phyloP scores from a whole-genome alignment of 2,329 filamentous ascomycete genomes.

The Alternaria viburni region DNA sequence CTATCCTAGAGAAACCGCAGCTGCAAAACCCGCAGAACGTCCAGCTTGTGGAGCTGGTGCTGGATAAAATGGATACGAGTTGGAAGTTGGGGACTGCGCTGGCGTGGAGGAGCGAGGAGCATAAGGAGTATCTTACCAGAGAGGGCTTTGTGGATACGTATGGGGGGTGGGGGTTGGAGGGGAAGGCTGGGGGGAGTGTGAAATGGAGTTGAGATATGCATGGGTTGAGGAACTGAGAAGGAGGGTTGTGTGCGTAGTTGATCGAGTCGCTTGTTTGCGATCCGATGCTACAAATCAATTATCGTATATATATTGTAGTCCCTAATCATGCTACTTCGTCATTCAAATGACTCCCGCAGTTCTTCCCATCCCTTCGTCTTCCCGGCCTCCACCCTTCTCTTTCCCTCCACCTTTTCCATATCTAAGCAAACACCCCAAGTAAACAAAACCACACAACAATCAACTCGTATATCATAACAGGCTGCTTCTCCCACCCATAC shows the following conservation, averaged over 20 bases:
- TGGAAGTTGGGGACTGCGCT: constrained; percentile 49
- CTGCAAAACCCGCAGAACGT: constrained; percentile 40
- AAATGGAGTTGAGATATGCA: constrained; percentile 27
- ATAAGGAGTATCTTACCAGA: constrained; percentile 45
- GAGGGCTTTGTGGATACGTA: constrained; percentile 50
- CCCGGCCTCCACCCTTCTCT: no score
- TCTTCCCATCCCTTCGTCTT: no score
- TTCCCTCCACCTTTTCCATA: background rate
- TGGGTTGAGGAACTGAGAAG: no score
- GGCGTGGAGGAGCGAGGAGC: constrained; percentile 43
- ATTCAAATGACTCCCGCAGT: no score
- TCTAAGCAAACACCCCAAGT: constrained; percentile 1
- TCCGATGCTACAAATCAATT: background rate
- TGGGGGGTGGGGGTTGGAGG: constrained; percentile 40
- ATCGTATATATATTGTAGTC: background rate
- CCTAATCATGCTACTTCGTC: background rate
- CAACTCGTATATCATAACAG: constrained; percentile 3
- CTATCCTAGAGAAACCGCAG: constrained; percentile 38
- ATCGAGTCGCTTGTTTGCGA: background rate
- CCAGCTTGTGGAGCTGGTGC: constrained; percentile 52
- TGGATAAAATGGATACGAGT: constrained; percentile 40
- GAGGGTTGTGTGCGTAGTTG: no score
- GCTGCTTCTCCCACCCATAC: constrained; percentile 3
- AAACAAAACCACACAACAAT: constrained; percentile 7
- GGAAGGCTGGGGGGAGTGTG: constrained; percentile 21